Evolutionary conservation across 2,329 filamentous ascomycete genomes (phyloP).

Genomic region (Penicillium crustosum): DNA sequence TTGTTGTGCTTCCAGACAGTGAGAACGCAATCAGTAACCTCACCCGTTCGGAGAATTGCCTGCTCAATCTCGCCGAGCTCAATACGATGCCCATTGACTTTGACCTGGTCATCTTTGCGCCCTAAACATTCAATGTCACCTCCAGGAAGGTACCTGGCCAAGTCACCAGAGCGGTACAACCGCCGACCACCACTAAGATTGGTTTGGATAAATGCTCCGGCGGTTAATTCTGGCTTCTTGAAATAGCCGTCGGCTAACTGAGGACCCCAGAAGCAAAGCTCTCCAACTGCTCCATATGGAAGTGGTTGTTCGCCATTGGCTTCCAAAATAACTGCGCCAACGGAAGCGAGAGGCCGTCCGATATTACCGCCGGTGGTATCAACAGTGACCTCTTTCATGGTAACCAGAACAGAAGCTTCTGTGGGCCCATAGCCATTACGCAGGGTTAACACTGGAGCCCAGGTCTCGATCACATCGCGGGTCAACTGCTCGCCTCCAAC

Average conservation of each 20-base stretch:
- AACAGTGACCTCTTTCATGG: neutral
- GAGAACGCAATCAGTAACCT: neutral
- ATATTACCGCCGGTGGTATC: neutral
- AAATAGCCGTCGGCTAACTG: neutral
- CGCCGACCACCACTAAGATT: neutral
- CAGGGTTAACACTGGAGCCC: neutral
- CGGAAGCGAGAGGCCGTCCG: neutral
- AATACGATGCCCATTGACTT: neutral
- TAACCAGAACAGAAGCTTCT: neutral
- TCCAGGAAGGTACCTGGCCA: neutral
- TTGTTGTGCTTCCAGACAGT: neutral
- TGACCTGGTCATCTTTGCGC: neutral
- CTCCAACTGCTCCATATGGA: neutral
- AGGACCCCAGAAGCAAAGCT: neutral
- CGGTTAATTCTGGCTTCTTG: neutral
- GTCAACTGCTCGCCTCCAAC: neutral
- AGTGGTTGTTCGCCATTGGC: neutral
- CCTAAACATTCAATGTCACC: neutral
- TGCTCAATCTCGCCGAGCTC: neutral
- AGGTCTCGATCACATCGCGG: neutral
- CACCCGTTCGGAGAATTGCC: neutral
- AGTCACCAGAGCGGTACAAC: neutral
- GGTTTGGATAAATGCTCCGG: neutral
- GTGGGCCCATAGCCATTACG: neutral
- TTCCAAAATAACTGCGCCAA: neutral